Evolutionary conservation across 768 basidiomycete species (phyloP), one percentile per base, ranked within the genome.

Genomic region (Naganishia friedmannii): DNA sequence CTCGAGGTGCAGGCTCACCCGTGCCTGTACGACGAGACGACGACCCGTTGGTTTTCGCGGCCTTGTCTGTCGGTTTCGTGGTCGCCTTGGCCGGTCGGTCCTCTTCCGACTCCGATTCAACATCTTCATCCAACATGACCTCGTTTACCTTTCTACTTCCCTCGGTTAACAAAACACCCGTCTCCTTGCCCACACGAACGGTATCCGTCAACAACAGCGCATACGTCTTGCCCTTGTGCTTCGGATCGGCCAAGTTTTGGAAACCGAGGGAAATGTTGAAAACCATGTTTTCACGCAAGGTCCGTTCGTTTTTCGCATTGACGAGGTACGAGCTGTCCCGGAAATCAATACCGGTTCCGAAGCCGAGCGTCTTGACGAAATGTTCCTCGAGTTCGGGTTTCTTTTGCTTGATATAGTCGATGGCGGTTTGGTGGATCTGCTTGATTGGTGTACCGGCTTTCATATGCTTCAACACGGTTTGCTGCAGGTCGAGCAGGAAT

Each of bases 271-370:
- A 86, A 39, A 99, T 83, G 77, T 89, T 91, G 79, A 96, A 84
- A 31, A 91, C 85, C 93, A 95, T 96, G 76, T 89, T 88, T 66
- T 88, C 83, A 76, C 86, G 88, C 58, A 97, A 78, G 17, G 82
- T 82, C 12, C 89, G 87, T 8, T 82, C 82, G 75, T 92, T 95
- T 83, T 95, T 98, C 9, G 88, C 73, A 5, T 89, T 89, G 45
- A 98, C 83, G 15, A 93, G 82, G 79, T 93, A 96, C 0, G 88
- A 84, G 12, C 89, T 87, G 77, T 99, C 95, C 51, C 93, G 88
- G 83, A 94, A 97, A 80, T 99, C 95, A 78, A 97, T 87, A 7
- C 95, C 95, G 80, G 89, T 97, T 28, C 88, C 90, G 78, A 93
- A 94, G 1, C 95, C 95, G 65, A 94, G 83, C 72, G 87, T 92